Percentiles rank a stretch among this genome's conserved stretches.
These are phyloP conservation scores for Fraxinus anomala DNA, from an alignment of 257 asterid species.

Conservation along the genomic window DNA sequence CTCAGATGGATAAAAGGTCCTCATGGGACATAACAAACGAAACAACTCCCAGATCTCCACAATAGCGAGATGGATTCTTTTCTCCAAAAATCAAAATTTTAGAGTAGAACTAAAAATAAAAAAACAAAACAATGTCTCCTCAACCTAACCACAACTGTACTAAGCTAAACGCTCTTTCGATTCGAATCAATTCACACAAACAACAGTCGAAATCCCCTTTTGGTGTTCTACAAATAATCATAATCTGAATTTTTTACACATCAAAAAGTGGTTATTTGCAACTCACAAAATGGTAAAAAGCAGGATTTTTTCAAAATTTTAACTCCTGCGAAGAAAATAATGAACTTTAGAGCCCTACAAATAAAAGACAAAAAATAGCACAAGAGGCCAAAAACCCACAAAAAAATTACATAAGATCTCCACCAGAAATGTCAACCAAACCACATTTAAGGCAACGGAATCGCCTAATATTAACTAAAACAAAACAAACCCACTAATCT, in stretches of 20 bases:
- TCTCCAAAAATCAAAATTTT: constrained; percentile 24
- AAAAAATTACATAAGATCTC: constrained; percentile 55
- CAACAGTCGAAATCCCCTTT: constrained; percentile 26
- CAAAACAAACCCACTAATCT: constrained; percentile 43
- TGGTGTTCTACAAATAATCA: constrained; percentile 9
- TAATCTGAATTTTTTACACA: constrained; percentile 5
- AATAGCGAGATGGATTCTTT: constrained; percentile 44
- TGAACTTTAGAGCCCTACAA: constrained; percentile 25
- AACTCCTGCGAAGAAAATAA: constrained; percentile 21
- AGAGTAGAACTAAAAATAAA: constrained; percentile 8
- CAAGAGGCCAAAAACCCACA: constrained; percentile 33
- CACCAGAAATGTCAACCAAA: constrained; percentile 47
- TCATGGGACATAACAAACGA: constrained; percentile 89
- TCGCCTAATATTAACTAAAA: constrained; percentile 29
- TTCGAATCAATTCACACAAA: constrained; percentile 26
- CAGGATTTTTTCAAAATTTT: constrained; percentile 24
- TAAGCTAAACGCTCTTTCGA: constrained; percentile 25
- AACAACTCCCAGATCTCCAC: constrained; percentile 95
- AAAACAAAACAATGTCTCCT: constrained; percentile 16
- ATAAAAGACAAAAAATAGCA: constrained; percentile 27
- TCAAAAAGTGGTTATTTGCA: constrained; percentile 11
- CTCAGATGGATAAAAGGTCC: constrained; percentile 80
- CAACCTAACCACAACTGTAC: constrained; percentile 25
- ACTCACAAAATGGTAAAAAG: constrained; percentile 23
- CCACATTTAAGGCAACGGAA: constrained; percentile 51